Base-by-base conservation (phyloP, 176 grass and related monocot genomes). In the Oryza nivara region DNA sequence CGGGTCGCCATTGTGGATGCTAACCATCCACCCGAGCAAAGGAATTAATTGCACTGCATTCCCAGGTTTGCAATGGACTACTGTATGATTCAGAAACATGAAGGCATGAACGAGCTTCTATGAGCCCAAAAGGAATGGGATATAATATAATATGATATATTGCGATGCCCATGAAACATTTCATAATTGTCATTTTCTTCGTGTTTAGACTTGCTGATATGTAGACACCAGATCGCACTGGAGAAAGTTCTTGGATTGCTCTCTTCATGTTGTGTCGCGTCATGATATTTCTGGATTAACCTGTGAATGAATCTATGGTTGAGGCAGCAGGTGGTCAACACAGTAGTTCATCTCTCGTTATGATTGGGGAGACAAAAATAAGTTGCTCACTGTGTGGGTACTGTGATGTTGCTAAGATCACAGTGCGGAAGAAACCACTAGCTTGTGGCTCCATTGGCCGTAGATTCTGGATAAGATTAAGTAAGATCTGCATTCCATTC, bases 181-280 rank as follows among this genome's bases (percentile, higher is more conserved):
- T 68, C 36, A 12, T 25, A 87, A 75, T 54, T 43, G 35, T 16
- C 78, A 76, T 25, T 22, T 2, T 78, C 12, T 80, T 54, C 56
- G n/a, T 22, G 56, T 20, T 60, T 60, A n/a, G 56, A 60, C 56
- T 9, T 32, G 30, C 30, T 60, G 49, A 44, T 52, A 17, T 44
- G 13, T 44, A 64, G 20, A 73, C 52, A 23, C 44, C 71, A 87
- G 78, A 87, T 87, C 47, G 63, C 63, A 61, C 46, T 81, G 45
- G 45, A 17, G 36, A 7, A 26, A 45, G 16, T 63, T 12, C 45
- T 15, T 41, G n/a, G 23, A 35, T 40, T 16, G 26, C 49, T 20
- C 19, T 19, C 13, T 73, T 41, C 0, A n/a, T 40, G 56, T 73
- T 79, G 76, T 19, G 76, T 28, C 69, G 30, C 20, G 44, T 73